Percentiles rank a stretch among this genome's conserved stretches.
Conservation (phyloP, 2,329 filamentous ascomycete species). For the Cyphellophora europaea region DNA sequence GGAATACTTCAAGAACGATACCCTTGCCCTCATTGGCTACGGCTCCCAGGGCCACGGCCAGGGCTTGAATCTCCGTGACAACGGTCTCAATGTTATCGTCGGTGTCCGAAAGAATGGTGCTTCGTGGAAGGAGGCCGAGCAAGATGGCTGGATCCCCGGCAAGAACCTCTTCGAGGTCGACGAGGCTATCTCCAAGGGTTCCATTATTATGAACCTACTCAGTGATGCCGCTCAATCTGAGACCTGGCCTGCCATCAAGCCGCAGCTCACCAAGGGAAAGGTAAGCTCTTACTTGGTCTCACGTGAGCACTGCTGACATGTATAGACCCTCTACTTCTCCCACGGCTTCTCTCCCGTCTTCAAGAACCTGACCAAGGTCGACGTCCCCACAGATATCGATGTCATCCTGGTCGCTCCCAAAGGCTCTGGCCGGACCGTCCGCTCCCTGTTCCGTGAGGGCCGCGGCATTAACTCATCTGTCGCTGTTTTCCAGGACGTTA, state of each 20-base stretch:
- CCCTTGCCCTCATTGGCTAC: slow-evolving; percentile 97
- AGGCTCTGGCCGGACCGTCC: slow-evolving; percentile 96
- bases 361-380: slow-evolving; percentile 98
- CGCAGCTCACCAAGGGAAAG: slow-evolving; percentile 97
- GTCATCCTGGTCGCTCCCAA: slow-evolving; percentile 99
- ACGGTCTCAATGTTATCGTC: slow-evolving; percentile 97
- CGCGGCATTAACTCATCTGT: slow-evolving; percentile 99
- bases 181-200: slow-evolving; percentile 86
- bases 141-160: slow-evolving; percentile 96
- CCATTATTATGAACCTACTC: slow-evolving; percentile 98
- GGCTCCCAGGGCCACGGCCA: slow-evolving; percentile 97
- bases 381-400: slow-evolving; percentile 89
- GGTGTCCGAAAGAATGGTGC: slow-evolving; percentile 97
- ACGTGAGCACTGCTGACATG: slow-evolving; percentile 11
- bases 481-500: slow-evolving; percentile 97
- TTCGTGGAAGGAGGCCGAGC: slow-evolving; percentile 94
- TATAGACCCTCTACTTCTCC: slow-evolving; percentile 98
- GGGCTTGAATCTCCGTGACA: slow-evolving; percentile 98
- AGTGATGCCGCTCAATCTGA: slow-evolving; percentile 95
- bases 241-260: slow-evolving; percentile 98
- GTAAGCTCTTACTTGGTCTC: slow-evolving; percentile 41
- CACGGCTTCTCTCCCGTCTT: slow-evolving; percentile 99
- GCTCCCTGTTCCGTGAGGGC: slow-evolving; percentile 97
- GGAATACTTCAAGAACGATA: slow-evolving; percentile 99
- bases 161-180: slow-evolving; percentile 99